phyloP scores from a whole-genome alignment of 2,329 filamentous ascomycete genomes.

The Diaporthe sp. region DNA sequence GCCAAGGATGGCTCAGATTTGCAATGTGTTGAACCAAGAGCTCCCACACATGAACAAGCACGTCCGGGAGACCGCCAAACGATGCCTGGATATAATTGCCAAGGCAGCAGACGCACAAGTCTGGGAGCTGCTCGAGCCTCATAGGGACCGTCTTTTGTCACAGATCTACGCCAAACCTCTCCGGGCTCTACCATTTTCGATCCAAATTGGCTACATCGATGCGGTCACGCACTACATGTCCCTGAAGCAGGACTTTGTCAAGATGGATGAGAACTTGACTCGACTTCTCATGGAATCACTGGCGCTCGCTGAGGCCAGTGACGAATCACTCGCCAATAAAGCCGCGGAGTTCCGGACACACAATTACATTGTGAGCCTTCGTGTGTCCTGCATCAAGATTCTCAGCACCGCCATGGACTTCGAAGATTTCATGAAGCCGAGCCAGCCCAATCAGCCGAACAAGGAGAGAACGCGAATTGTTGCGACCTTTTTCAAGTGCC shows the following conservation, averaged over 20 bases:
- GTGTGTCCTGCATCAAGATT: constrained; percentile 93
- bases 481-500: constrained; percentile 95
- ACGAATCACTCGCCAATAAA: constrained; percentile 92
- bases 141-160: constrained; percentile 88
- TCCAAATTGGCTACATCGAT: constrained; percentile 98
- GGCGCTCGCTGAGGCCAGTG: constrained; percentile 92
- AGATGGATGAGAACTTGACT: constrained; percentile 92
- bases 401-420: constrained; percentile 94
- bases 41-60: constrained; percentile 96
- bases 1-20: constrained; percentile 78
- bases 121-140: constrained; percentile 87
- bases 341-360: constrained; percentile 95
- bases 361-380: constrained; percentile 89
- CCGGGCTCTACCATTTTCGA: constrained; percentile 89
- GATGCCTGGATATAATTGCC: constrained; percentile 83
- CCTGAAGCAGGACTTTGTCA: constrained; percentile 87
- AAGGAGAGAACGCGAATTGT: constrained; percentile 79
- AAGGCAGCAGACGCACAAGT: constrained; percentile 81
- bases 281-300: constrained; percentile 92
- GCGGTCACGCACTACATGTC: constrained; percentile 95
- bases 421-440: constrained; percentile 84
- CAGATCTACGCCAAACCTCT: constrained; percentile 97
- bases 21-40: constrained; percentile 86
- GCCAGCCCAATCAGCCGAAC: constrained; percentile 62
- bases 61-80: constrained; percentile 87